phyloP scores from a whole-genome alignment of 345 rosid genomes.

The Syzygium grande region DNA sequence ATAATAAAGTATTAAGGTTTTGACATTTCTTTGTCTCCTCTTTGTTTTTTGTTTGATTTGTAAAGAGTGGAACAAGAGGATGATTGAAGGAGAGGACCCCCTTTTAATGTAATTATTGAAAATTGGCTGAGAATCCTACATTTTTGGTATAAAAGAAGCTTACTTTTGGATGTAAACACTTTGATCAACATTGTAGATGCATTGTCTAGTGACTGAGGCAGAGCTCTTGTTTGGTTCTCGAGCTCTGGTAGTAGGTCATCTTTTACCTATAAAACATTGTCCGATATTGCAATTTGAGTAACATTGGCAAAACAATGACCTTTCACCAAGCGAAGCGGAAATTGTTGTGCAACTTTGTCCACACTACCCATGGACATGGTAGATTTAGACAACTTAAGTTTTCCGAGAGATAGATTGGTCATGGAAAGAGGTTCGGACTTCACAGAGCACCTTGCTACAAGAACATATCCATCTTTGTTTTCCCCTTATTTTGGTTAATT shows the following conservation, averaged over 20 bases:
- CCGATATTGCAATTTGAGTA: not conserved
- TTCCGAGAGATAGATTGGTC: not conserved
- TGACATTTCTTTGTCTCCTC: not conserved
- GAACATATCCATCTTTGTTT: not conserved
- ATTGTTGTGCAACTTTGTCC: not conserved
- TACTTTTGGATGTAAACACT: not conserved
- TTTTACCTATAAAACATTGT: not conserved
- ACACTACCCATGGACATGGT: not conserved
- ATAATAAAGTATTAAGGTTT: not conserved
- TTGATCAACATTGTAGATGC: not conserved
- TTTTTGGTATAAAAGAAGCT: not conserved
- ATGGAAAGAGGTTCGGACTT: not conserved
- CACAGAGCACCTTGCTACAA: not conserved
- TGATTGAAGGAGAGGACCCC: not conserved
- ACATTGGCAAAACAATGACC: not conserved
- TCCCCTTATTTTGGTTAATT: not conserved
- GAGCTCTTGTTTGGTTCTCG: not conserved
- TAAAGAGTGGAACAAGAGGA: not conserved
- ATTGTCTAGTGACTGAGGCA: not conserved
- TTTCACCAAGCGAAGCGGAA: not conserved
- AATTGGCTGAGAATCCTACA: not conserved
- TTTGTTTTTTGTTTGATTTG: not conserved
- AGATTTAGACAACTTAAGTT: not conserved
- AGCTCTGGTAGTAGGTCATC: not conserved
- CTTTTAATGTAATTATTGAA: not conserved